These are phyloP conservation scores for Apocynum venetum DNA, from an alignment of 257 asterid species.

Conservation along the genomic window DNA sequence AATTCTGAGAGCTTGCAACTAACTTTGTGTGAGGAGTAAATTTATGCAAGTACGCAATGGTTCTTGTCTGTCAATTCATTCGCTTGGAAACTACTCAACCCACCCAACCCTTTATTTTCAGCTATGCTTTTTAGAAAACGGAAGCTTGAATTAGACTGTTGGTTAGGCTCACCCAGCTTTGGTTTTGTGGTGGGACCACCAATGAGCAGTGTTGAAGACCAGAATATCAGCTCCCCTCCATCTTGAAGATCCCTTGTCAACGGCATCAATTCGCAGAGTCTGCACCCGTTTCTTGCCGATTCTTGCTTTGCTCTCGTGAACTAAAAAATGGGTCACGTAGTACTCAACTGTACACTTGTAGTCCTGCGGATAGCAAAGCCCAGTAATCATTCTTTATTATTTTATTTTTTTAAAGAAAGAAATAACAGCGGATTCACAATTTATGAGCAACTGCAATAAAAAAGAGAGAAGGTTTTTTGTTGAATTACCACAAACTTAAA, in stretches of 20 bases:
- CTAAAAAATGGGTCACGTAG: slow-evolving; percentile 76
- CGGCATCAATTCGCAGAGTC: slow-evolving; percentile 68
- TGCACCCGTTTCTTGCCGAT: slow-evolving; percentile 62
- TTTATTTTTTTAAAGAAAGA: not conserved
- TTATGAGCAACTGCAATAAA: not conserved
- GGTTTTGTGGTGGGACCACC: slow-evolving; percentile 92
- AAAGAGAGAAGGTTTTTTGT: not conserved
- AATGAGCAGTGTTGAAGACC: slow-evolving; percentile 90
- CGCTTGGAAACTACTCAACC: no score
- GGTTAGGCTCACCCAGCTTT: slow-evolving; percentile 63
- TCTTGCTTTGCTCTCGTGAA: slow-evolving; percentile 81
- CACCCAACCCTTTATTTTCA: not conserved
- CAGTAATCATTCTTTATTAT: not conserved
- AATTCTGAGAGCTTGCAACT: no score
- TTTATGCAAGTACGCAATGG: not conserved
- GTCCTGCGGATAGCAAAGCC: slow-evolving; percentile 43
- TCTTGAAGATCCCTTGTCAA: slow-evolving; percentile 80
- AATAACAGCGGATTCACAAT: not conserved
- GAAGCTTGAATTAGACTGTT: not conserved
- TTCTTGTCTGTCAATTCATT: no score
- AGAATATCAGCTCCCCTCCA: slow-evolving; percentile 91
- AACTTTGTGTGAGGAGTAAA: not conserved
- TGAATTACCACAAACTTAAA: slow-evolving; percentile 80
- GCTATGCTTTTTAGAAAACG: not conserved
- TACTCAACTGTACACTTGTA: slow-evolving; percentile 78